Base-by-base conservation (phyloP, 2,329 filamentous ascomycete genomes). In the Bipolaris gigantea region DNA sequence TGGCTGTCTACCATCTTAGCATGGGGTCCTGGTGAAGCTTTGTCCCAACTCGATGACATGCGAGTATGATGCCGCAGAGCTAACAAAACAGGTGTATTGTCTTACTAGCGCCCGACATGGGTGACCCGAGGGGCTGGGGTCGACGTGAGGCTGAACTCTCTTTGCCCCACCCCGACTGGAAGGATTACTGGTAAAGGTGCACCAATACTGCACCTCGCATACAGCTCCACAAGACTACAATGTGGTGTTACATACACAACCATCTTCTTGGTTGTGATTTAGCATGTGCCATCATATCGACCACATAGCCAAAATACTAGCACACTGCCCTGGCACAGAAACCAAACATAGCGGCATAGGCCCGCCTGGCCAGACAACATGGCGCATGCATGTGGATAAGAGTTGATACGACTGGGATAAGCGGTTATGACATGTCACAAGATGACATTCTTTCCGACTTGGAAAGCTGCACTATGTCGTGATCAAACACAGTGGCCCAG, bases 61-160 rank as follows among this genome's bases (percentile, higher is more conserved):
- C 39, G 27, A n/a, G 4, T 40, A 40, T 46, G n/a, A 56, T 54
- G 54, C 46, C 33, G 18, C 4, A 11, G 33, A 27, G 48, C 15
- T 18, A 33, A 41, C 50, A 59, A 59, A 59, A 49, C 16, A 19
- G 50, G 57, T 52, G 38, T 57, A 57, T 40, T 57, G 4, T 34
- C 21, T 33, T 59, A 11, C 27, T 30, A 57, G 53, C 48, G 50
- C 36, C 40, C 39, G 32, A 45, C 35, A 56, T 44, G 32, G 44
- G 34, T n/a, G 44, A 55, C 42, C 51, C 40, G 33, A 44, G n/a
- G 36, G 48, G 43, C 43, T 49, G 50, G 48, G 47, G 53, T 30
- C 40, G 25, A 21, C 33, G 44, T 56, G 53, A 52, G 54, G 50
- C 54, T 57, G 57, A 54, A 59, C 27, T 43, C 13, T 23, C 19